Percentiles rank a stretch among this genome's conserved stretches.
phyloP scores from a whole-genome alignment of 202 grass and related monocot species.

The Digitaria exilis region DNA sequence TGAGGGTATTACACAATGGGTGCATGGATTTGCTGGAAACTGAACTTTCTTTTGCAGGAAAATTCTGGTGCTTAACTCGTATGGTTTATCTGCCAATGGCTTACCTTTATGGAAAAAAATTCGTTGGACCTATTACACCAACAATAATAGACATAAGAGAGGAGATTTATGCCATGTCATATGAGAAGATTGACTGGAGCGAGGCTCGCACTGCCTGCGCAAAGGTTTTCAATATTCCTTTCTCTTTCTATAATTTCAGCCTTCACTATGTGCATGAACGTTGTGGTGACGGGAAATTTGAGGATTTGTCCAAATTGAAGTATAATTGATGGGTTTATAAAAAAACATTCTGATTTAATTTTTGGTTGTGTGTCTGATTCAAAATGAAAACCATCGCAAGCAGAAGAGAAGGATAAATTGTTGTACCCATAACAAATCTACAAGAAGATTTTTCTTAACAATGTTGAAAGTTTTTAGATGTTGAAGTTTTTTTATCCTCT shows the following conservation, averaged over 20 bases:
- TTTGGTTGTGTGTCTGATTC: no score
- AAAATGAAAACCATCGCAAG: neutral
- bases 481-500: no score
- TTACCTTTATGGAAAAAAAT: slow-evolving; percentile 37
- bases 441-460: neutral
- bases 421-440: neutral
- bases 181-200: slow-evolving; percentile 23
- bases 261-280: no score
- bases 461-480: neutral
- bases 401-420: neutral
- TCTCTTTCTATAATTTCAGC: no score
- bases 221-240: slow-evolving; percentile 29
- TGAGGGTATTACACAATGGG: neutral
- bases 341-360: no score
- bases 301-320: no score
- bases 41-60: neutral
- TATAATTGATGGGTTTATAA: no score
- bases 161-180: slow-evolving; percentile 14
- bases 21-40: neutral
- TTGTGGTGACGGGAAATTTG: neutral
- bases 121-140: slow-evolving; percentile 25
- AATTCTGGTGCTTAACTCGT: slow-evolving; percentile 16
- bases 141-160: slow-evolving; percentile 15
- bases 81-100: slow-evolving; percentile 43
- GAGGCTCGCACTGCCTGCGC: neutral